Evolutionary conservation across 2,329 filamentous ascomycete species (phyloP).

Genomic region (Camptophora hylomeconis): DNA sequence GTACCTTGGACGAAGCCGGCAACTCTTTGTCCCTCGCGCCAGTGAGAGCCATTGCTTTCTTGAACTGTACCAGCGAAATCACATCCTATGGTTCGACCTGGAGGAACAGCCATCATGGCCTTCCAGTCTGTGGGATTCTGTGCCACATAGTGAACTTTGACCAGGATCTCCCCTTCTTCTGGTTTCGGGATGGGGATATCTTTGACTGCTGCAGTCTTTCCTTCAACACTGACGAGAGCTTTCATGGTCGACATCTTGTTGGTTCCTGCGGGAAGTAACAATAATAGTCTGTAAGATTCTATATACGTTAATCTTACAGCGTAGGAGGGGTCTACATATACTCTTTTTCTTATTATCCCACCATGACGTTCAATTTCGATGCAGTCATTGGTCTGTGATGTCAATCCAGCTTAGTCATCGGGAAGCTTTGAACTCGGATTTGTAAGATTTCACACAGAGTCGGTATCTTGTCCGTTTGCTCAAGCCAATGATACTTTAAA

Average conservation of each 20-base stretch:
- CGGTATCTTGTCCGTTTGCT: too few species aligned
- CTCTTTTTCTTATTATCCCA: too few species aligned
- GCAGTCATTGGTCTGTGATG: too few species aligned
- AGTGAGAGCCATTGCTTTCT: slow-evolving; percentile 9
- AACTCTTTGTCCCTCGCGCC: slow-evolving; percentile 12
- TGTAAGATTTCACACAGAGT: too few species aligned
- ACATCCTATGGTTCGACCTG: slow-evolving; percentile 13
- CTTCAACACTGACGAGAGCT: slow-evolving; percentile 2
- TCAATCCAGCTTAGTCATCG: too few species aligned
- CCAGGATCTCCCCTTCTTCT: slow-evolving; percentile 9
- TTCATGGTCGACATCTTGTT: slow-evolving; percentile 3
- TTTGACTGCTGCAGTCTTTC: slow-evolving; percentile 3
- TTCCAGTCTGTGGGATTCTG: slow-evolving; percentile 18
- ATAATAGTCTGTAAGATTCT: too few species aligned
- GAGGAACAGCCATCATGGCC: slow-evolving; percentile 10
- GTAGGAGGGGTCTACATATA: too few species aligned
- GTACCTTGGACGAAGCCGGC: slow-evolving; percentile 9
- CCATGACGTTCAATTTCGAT: too few species aligned
- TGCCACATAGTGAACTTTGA: slow-evolving; percentile 11
- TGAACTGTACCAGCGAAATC: slow-evolving; percentile 13
- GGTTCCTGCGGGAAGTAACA: too few species aligned
- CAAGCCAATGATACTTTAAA: too few species aligned
- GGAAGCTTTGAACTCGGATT: too few species aligned
- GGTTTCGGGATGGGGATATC: slow-evolving; percentile 6
- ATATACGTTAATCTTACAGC: too few species aligned